Percentiles rank a stretch among this genome's conserved stretches.
These are phyloP conservation scores for Pseudodiploospora longispora DNA, from an alignment of 2,329 filamentous ascomycete genomes.

Conservation along the genomic window DNA sequence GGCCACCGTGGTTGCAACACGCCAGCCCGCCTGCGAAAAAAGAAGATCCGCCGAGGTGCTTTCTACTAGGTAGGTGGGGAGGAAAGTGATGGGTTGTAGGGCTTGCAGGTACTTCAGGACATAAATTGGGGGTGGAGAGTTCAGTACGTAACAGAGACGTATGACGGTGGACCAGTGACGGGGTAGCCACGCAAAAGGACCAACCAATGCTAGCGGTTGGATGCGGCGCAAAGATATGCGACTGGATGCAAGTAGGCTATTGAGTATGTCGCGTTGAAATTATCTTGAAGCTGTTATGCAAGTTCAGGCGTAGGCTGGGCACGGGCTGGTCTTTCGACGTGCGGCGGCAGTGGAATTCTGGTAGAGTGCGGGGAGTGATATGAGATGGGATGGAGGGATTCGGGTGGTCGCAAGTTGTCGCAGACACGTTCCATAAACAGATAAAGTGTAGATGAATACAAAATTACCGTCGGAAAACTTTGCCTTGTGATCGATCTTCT, in stretches of 20 bases:
- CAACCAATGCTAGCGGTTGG: constrained; percentile 22
- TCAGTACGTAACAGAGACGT: constrained; percentile 29
- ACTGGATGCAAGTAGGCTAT: constrained; percentile 1
- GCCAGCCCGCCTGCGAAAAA: constrained; percentile 13
- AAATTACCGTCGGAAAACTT: no score
- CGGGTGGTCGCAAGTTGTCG: no score
- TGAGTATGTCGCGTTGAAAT: no score
- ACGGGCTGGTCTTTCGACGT: no score
- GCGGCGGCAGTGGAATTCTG: no score
- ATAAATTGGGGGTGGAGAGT: constrained; percentile 10
- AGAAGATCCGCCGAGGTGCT: constrained; percentile 6
- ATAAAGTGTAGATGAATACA: no score
- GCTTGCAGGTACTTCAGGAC: constrained; percentile 9
- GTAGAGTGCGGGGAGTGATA: no score
- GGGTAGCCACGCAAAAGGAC: constrained; percentile 7
- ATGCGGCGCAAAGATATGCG: constrained; percentile 15
- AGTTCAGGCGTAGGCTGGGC: no score
- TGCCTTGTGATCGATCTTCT: no score
- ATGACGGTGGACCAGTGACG: constrained; percentile 18
- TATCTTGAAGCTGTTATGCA: no score
- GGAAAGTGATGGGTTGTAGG: constrained; percentile 4
- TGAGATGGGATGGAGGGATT: no score
- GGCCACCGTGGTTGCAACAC: constrained; percentile 16
- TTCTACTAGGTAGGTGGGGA: constrained; percentile 6
- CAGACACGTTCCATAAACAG: no score